Percentiles rank a stretch among this genome's conserved stretches.
Evolutionary conservation across 352 stramenopile species (phyloP).

Genomic region (Pythium pyrilobum): DNA sequence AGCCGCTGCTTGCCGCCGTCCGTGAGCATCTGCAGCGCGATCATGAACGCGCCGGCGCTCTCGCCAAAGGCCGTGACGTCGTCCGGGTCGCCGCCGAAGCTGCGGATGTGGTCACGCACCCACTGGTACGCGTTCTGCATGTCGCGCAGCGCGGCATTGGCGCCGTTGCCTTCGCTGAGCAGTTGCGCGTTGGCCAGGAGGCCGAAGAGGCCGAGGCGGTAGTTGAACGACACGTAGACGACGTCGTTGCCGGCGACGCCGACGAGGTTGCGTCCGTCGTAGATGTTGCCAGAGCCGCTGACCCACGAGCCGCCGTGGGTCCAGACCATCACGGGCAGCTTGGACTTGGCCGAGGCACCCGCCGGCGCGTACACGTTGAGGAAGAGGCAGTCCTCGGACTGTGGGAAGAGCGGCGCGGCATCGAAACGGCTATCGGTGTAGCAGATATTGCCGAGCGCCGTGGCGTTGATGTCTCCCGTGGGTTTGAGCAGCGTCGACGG

Average conservation of each 20-base stretch:
- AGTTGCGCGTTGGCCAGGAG: constrained; percentile 19
- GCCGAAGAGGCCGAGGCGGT: constrained; percentile 27
- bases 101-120: constrained; percentile 28
- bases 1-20: constrained; percentile 2
- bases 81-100: constrained; percentile 30
- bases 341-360: constrained; percentile 11
- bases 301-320: constrained; percentile 26
- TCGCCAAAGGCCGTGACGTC: constrained; percentile 27
- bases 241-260: constrained; percentile 16
- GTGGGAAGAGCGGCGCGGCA: background rate
- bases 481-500: background rate
- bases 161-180: constrained; percentile 22
- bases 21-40: constrained; percentile 2
- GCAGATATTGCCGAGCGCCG: constrained; percentile 10
- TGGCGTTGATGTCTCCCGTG: constrained; percentile 8
- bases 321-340: constrained; percentile 32
- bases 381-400: constrained; percentile 30
- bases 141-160: constrained; percentile 25
- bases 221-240: constrained; percentile 33
- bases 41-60: constrained; percentile 6
- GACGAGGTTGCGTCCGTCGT: constrained; percentile 5
- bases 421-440: background rate
- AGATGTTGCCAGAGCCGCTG: constrained; percentile 10
- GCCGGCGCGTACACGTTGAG: constrained; percentile 30
- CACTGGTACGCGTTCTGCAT: constrained; percentile 25